Percentiles rank a stretch among this genome's conserved stretches.
Evolutionary conservation across 208 protist species (phyloP).

Genomic region (Acanthamoeba lenticulata): DNA sequence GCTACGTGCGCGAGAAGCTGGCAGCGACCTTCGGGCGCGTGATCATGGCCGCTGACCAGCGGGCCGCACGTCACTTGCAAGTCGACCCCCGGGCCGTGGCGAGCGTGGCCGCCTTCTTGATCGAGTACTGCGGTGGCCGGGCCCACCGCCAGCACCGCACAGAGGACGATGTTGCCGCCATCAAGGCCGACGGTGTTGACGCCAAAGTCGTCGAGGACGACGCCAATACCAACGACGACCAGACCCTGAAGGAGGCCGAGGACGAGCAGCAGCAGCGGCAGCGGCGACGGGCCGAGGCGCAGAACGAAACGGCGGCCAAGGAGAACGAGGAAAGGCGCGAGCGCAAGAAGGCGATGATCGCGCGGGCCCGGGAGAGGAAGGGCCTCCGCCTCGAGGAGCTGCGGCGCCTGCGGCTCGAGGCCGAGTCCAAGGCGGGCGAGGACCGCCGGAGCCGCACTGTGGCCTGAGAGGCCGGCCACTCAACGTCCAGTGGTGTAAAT

Average conservation of each 20-base stretch:
- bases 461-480: too few species aligned
- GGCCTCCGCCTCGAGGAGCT: background rate
- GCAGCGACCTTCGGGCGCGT: background rate
- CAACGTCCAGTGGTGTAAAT: too few species aligned
- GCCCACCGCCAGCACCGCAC: too few species aligned
- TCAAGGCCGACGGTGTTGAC: too few species aligned
- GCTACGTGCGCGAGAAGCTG: background rate
- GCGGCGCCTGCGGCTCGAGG: background rate
- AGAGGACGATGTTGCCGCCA: too few species aligned
- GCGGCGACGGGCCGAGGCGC: background rate
- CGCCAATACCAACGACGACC: background rate
- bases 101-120: background rate
- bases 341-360: conserved; percentile 26
- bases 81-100: background rate
- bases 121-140: background rate
- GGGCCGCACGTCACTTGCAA: background rate
- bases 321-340: background rate
- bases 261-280: background rate
- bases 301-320: background rate
- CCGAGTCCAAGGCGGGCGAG: background rate
- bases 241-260: background rate
- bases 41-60: background rate
- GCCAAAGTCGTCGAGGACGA: too few species aligned
- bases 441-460: background rate
- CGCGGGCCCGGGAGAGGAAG: background rate